Evolutionary conservation across 2,329 filamentous ascomycete species (phyloP).

Genomic region (Harringtonia lauricola): DNA sequence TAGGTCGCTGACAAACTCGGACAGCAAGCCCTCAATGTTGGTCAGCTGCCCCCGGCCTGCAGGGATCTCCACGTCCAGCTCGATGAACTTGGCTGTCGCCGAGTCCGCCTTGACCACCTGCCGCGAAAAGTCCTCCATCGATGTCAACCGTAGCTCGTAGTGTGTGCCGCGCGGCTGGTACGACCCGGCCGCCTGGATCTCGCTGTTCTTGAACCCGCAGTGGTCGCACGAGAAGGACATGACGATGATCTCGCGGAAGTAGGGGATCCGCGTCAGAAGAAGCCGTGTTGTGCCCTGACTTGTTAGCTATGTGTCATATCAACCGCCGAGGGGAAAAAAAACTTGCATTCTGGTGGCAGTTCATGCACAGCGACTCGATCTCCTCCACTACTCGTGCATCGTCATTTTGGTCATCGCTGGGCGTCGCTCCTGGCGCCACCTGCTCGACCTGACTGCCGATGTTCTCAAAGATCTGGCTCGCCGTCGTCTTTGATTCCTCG

Average conservation of each 20-base stretch:
- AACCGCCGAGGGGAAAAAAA: not conserved
- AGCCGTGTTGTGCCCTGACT: slow-evolving; percentile 61
- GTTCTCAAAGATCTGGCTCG: slow-evolving; percentile 46
- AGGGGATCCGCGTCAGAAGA: slow-evolving; percentile 85
- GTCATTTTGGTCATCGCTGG: slow-evolving; percentile 25
- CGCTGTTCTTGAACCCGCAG: slow-evolving; percentile 83
- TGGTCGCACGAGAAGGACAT: slow-evolving; percentile 94
- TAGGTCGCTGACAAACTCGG: slow-evolving; percentile 68
- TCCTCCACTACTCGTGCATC: slow-evolving; percentile 50
- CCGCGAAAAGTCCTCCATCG: slow-evolving; percentile 63
- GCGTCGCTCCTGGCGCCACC: slow-evolving; percentile 27
- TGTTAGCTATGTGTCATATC: too few relatives aligned
- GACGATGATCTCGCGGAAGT: slow-evolving; percentile 94
- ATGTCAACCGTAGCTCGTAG: slow-evolving; percentile 71
- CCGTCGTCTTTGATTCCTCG: slow-evolving; percentile 17
- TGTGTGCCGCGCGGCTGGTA: slow-evolving; percentile 82
- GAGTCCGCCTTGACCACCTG: slow-evolving; percentile 90
- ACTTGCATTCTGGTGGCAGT: slow-evolving; percentile 66
- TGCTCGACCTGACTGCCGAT: slow-evolving; percentile 51
- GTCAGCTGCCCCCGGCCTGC: slow-evolving; percentile 83
- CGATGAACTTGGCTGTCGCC: slow-evolving; percentile 75
- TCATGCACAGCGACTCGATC: slow-evolving; percentile 77
- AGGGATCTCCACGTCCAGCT: slow-evolving; percentile 88
- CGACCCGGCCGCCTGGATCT: slow-evolving; percentile 83
- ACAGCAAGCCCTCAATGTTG: slow-evolving; percentile 83